Conservation (phyloP, 169 alveolate species). For the Eimeria necatrix region DNA sequence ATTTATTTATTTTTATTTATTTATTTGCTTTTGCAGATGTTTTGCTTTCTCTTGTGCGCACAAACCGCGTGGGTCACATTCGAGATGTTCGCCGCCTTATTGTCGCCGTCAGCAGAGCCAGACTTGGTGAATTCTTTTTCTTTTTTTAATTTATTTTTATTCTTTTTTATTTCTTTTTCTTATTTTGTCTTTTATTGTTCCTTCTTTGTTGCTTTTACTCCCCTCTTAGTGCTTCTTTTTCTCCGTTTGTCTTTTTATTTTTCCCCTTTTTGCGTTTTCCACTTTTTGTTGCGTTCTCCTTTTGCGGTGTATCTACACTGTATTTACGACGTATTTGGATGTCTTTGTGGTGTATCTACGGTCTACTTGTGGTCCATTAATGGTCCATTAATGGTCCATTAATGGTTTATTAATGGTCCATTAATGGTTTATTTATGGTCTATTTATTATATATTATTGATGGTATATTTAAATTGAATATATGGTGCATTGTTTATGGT, state of each 20-base stretch:
- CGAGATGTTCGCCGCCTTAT: constrained; percentile 96
- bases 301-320: background rate
- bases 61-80: constrained; percentile 92
- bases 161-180: background rate
- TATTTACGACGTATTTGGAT: too few relatives aligned
- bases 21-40: constrained; percentile 82
- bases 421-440: too few relatives aligned
- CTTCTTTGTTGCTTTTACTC: background rate
- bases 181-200: background rate
- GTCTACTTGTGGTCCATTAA: too few relatives aligned
- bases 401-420: too few relatives aligned
- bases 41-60: constrained; percentile 94
- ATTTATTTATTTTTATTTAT: background rate
- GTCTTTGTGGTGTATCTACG: too few relatives aligned
- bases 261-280: background rate
- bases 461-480: too few relatives aligned
- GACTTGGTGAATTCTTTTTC: constrained; percentile 88
- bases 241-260: background rate
- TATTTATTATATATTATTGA: too few relatives aligned
- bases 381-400: too few relatives aligned
- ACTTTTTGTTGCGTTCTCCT: background rate
- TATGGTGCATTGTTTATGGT: too few relatives aligned
- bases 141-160: too few relatives aligned
- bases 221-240: background rate
- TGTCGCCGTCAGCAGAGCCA: constrained; percentile 97